These are phyloP conservation scores for Penicillium sp. DNA, from an alignment of 2,329 filamentous ascomycete genomes.

Conservation along the genomic window DNA sequence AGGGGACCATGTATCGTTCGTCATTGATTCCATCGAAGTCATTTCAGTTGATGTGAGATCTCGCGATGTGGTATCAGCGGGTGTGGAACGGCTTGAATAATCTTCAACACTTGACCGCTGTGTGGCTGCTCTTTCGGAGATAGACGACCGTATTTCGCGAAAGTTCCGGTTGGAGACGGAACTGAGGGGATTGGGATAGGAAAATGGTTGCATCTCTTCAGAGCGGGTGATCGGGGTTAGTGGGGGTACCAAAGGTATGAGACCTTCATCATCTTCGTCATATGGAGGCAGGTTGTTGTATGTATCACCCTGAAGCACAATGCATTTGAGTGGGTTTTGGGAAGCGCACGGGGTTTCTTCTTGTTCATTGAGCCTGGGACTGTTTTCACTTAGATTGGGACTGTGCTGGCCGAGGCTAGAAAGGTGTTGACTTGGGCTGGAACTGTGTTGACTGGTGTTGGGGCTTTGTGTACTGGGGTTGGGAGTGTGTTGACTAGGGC, in stretches of 20 bases:
- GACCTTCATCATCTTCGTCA: neutral
- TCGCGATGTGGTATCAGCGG: conserved; percentile 18
- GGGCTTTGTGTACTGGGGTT: no score
- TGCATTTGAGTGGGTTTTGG: neutral
- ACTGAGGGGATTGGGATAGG: neutral
- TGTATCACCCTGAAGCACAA: neutral
- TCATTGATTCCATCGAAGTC: conserved; percentile 11
- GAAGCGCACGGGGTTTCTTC: neutral
- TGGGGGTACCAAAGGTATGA: neutral
- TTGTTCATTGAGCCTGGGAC: no score
- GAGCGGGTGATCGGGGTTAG: neutral
- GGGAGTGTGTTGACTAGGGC: neutral
- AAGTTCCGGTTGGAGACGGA: neutral
- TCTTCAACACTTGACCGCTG: neutral
- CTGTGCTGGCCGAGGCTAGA: neutral
- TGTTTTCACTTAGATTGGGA: neutral
- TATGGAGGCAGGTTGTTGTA: neutral
- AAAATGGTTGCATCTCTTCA: neutral
- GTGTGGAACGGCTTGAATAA: conserved; percentile 9
- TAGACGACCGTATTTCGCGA: neutral
- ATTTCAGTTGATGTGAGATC: conserved; percentile 5
- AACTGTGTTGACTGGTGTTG: neutral
- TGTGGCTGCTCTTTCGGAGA: neutral
- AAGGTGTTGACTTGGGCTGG: neutral
- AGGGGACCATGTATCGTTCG: conserved; percentile 22